Percentiles rank a stretch among this genome's conserved stretches.
phyloP scores from a whole-genome alignment of 208 protist genomes.

The Zelonia costaricensis region DNA sequence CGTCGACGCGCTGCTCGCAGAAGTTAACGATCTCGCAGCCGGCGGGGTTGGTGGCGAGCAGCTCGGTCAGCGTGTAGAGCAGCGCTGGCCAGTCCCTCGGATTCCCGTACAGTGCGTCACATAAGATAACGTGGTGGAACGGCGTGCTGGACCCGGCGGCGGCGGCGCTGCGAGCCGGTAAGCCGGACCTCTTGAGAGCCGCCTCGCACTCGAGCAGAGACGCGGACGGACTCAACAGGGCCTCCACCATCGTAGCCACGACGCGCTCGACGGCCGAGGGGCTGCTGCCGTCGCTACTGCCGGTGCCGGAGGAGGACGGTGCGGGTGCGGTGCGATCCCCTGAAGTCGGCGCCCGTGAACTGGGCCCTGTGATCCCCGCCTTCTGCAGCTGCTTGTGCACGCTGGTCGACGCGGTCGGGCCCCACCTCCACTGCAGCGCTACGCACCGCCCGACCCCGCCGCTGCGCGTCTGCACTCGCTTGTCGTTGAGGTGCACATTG shows the following conservation, averaged over 20 bases:
- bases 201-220: slow-evolving; percentile 34
- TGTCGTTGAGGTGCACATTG: slow-evolving; percentile 67
- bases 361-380: slow-evolving; percentile 1
- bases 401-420: slow-evolving; percentile 40
- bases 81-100: slow-evolving; percentile 80
- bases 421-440: slow-evolving; percentile 81
- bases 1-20: slow-evolving; percentile 87
- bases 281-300: background rate
- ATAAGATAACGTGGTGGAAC: slow-evolving; percentile 67
- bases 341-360: no score
- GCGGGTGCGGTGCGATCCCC: background rate
- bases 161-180: background rate
- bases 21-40: slow-evolving; percentile 82
- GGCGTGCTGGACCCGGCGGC: background rate
- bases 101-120: slow-evolving; percentile 91
- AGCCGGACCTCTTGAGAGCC: slow-evolving; percentile 4
- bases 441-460: slow-evolving; percentile 42
- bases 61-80: slow-evolving; percentile 82
- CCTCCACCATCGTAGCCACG: slow-evolving; percentile 25
- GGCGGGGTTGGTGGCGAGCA: slow-evolving; percentile 53
- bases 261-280: slow-evolving; percentile 5
- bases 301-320: background rate
- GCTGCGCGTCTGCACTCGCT: slow-evolving; percentile 36
- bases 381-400: slow-evolving; percentile 42
- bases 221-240: slow-evolving; percentile 31